Percentiles rank a stretch among this genome's conserved stretches.
phyloP scores from a whole-genome alignment of 140 eudicot species.

The Senecio squalidus region DNA sequence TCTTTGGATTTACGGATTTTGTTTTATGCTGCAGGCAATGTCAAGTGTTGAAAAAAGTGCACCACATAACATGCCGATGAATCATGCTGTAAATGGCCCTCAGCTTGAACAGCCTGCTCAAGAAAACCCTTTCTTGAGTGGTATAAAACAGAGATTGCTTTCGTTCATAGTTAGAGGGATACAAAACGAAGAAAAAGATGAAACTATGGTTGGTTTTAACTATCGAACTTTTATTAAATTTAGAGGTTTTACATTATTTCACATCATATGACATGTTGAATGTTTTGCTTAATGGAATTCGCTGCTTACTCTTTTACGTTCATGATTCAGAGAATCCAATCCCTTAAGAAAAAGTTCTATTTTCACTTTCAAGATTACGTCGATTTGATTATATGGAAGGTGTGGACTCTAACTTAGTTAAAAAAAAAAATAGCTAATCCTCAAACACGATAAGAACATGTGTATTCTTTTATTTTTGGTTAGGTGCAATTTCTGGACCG shows the following conservation, averaged over 20 bases:
- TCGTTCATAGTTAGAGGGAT: slow-evolving; percentile 82
- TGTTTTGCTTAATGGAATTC: slow-evolving; percentile 3
- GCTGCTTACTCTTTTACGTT: slow-evolving; percentile 17
- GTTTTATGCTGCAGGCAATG: slow-evolving; percentile 34
- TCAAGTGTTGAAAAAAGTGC: slow-evolving; percentile 37
- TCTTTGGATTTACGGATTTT: slow-evolving; percentile 15
- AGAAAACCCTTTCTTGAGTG: slow-evolving; percentile 61
- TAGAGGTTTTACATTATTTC: background rate
- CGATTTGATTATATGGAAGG: slow-evolving; percentile 97
- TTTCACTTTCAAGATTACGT: slow-evolving; percentile 96
- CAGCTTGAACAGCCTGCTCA: slow-evolving; percentile 33
- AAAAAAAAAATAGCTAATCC: background rate
- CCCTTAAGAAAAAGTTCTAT: slow-evolving; percentile 91
- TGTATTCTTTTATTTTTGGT: background rate
- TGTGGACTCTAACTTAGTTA: slow-evolving; percentile 28
- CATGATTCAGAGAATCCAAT: slow-evolving; percentile 74
- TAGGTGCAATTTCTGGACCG: slow-evolving; percentile 98
- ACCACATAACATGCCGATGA: slow-evolving; percentile 30
- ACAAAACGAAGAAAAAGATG: slow-evolving; percentile 86
- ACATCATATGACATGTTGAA: background rate
- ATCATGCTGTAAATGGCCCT: slow-evolving; percentile 38
- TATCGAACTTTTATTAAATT: slow-evolving; percentile 11
- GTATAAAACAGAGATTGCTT: slow-evolving; percentile 90
- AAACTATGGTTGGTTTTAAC: slow-evolving; percentile 55
- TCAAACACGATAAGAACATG: background rate